A percentile compares a stretch with the other conserved stretches of the same genome.
These are phyloP conservation scores for Bryoerythrophyllum caledonicum DNA, from an alignment of 225 moss, liverwort and hornwort genomes.

Conservation along the genomic window DNA sequence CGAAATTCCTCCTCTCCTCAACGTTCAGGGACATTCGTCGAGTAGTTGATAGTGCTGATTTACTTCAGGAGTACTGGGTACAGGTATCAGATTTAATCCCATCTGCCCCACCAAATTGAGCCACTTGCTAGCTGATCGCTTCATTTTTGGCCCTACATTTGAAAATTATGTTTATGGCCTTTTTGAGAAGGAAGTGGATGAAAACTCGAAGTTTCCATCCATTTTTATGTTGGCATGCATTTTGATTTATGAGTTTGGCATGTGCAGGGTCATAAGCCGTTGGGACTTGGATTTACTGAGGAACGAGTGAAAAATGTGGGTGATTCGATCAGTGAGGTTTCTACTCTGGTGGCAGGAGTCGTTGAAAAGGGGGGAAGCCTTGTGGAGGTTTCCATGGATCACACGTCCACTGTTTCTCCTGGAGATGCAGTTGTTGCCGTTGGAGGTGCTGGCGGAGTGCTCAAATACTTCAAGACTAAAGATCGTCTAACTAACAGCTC, in stretches of 20 bases:
- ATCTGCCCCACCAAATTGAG: constrained; percentile 4
- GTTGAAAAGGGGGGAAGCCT: constrained; percentile 79
- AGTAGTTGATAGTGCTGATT: constrained; percentile 68
- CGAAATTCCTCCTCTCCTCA: constrained; percentile 67
- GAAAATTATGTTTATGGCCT: neutral
- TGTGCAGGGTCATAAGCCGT: constrained; percentile 60
- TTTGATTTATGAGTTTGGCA: constrained; percentile 3
- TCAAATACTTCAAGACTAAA: constrained; percentile 68
- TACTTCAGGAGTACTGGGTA: constrained; percentile 69
- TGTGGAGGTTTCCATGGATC: constrained; percentile 71
- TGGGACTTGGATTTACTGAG: constrained; percentile 76
- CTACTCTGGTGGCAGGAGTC: constrained; percentile 55
- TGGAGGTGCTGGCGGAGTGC: constrained; percentile 62
- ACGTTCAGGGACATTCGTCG: constrained; percentile 65
- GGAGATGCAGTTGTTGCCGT: constrained; percentile 92
- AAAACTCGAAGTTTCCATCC: neutral
- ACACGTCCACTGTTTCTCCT: constrained; percentile 49
- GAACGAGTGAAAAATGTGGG: constrained; percentile 44
- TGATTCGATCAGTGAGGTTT: constrained; percentile 31
- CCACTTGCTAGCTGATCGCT: constrained; percentile 1
- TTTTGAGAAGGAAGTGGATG: neutral
- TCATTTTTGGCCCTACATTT: neutral
- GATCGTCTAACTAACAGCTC: constrained; percentile 30
- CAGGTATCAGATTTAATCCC: constrained; percentile 54
- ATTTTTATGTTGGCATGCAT: neutral